Base-by-base conservation (phyloP, 129 eudicot genomes). In the Chrysanthemum seticuspe region DNA sequence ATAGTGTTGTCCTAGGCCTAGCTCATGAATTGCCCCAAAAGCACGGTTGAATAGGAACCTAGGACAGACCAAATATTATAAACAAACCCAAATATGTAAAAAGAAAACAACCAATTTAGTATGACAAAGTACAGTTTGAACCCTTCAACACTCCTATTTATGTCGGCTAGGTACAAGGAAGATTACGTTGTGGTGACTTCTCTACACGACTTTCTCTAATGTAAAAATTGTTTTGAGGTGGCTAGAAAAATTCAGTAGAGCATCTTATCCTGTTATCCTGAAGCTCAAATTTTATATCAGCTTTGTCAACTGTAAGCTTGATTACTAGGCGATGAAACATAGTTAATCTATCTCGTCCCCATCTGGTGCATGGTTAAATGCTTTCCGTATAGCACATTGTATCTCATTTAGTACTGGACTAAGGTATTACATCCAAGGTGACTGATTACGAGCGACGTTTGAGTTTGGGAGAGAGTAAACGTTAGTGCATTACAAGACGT, bases 291-390 rank as follows among this genome's bases (percentile, higher is more conserved):
- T 48, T 67, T 57, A 52, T 14, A 60, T 68, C 49, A 14, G 18
- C 60, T 52, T 68, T 68, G 21, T 63, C 57, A 16, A 62, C 40
- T 63, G 45, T 31, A 63, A 25, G 54, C 36, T 74, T 74, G 64
- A 13, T 52, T 12, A 6, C 25, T 50, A 27, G 62, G 62, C 15
- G 25, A 14, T 15, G n/a, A 16, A 13, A 21, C 60, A 5, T 13
- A 34, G 3, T 48, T 50, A 68, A 10, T 6, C 11, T 66, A 29
- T 44, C 54, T 3, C 15, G 34, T 66, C 18, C 11, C 56, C 16
- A 11, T 66, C 56, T 45, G 12, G 71, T 40, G 71, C 71, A 45
- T 66, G 71, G 18, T 66, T 66, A 66, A 14, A 21, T 11, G 11
- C 16, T 47, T 47, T 3, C 13, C 5, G n/a, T 44, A 44, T 15